These are phyloP conservation scores for Immersiella caudata DNA, from an alignment of 495 filamentous ascomycete species.

Conservation along the genomic window DNA sequence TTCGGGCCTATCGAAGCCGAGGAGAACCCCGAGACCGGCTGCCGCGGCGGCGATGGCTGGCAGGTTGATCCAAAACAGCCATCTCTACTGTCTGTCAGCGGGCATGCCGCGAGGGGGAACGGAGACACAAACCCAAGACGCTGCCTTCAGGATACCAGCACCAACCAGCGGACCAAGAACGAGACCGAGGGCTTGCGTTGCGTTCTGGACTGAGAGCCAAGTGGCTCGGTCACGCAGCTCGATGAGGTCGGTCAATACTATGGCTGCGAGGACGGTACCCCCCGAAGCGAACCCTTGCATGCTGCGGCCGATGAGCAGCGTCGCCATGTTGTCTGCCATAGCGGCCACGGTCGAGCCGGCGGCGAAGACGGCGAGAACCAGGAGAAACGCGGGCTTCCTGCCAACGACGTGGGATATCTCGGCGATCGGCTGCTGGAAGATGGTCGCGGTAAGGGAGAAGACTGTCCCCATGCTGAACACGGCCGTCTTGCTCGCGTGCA, in stretches of 20 bases:
- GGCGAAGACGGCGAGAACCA: slow-evolving; percentile 57
- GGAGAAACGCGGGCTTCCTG: slow-evolving; percentile 51
- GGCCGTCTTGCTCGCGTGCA: slow-evolving; percentile 57
- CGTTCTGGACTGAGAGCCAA: slow-evolving; percentile 41
- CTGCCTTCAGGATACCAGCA: slow-evolving; percentile 53
- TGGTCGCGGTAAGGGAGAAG: slow-evolving; percentile 55
- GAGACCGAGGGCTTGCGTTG: slow-evolving; percentile 33
- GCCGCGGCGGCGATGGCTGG: slow-evolving; percentile 42
- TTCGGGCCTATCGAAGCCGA: slow-evolving; percentile 39
- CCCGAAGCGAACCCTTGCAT: slow-evolving; percentile 74
- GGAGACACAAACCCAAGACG: slow-evolving; percentile 69
- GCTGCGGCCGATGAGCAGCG: slow-evolving; percentile 65
- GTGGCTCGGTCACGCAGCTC: slow-evolving; percentile 54
- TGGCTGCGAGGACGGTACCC: slow-evolving; percentile 63
- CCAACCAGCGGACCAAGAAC: slow-evolving; percentile 28
- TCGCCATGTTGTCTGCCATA: slow-evolving; percentile 58
- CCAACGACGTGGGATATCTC: slow-evolving; percentile 58
- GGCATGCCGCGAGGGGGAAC: slow-evolving; percentile 19
- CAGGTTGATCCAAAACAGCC: slow-evolving; percentile 50
- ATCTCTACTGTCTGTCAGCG: slow-evolving; percentile 12
- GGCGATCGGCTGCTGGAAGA: slow-evolving; percentile 56
- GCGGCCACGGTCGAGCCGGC: slow-evolving; percentile 63
- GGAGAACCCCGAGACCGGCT: slow-evolving; percentile 40
- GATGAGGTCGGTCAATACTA: slow-evolving; percentile 67
- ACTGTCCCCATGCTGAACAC: slow-evolving; percentile 61